phyloP scores from a whole-genome alignment of 139 green algal species.

The Coelastrella sp. region DNA sequence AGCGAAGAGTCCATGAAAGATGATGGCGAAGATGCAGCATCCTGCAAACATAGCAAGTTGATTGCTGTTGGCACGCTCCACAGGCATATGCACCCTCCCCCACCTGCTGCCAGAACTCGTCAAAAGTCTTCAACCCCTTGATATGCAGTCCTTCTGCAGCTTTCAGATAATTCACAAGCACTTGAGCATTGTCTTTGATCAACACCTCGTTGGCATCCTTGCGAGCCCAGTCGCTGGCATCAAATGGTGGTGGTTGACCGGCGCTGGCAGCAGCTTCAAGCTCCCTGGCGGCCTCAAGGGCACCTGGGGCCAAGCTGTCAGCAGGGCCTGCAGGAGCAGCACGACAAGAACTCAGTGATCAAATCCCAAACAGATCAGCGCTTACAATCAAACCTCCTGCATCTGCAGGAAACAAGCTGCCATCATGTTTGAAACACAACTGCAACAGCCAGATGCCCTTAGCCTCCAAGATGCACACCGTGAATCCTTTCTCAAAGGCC shows the following conservation, averaged over 20 bases:
- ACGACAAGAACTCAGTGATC: not conserved
- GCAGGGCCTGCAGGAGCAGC: not conserved
- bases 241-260: not conserved
- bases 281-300: not conserved
- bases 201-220: constrained; percentile 98
- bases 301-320: not conserved
- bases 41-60: too few relatives aligned
- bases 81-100: too few relatives aligned
- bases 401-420: not conserved
- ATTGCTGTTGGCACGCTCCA: too few relatives aligned
- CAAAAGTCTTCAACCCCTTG: constrained; percentile 73
- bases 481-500: not conserved
- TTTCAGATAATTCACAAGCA: constrained; percentile 73
- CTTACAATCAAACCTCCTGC: not conserved
- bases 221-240: constrained; percentile 49
- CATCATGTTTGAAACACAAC: too few relatives aligned
- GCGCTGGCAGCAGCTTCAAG: not conserved
- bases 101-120: constrained; percentile 47
- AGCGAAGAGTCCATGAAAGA: too few relatives aligned
- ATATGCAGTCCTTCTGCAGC: constrained; percentile 83
- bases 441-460: too few relatives aligned
- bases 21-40: too few relatives aligned
- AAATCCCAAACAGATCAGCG: not conserved
- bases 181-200: constrained; percentile 72
- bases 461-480: not conserved